Conservation (phyloP, 768 basidiomycete genomes). For the Rhizopogon vinicolor region DNA sequence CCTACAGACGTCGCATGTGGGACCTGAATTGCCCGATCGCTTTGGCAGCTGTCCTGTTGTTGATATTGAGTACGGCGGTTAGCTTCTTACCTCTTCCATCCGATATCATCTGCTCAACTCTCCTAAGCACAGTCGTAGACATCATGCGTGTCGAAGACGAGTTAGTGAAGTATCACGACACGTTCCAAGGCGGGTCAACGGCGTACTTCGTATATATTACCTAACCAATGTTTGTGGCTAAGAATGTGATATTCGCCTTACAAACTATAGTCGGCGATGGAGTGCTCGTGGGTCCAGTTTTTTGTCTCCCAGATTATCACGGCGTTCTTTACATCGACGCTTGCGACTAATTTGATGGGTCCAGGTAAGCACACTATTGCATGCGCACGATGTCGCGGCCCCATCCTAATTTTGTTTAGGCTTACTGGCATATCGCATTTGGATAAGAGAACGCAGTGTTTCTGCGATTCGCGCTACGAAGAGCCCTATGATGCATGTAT, state of each 20-base stretch:
- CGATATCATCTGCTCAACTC: too few relatives aligned
- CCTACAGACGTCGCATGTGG: neutral
- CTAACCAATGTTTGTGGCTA: constrained; percentile 17
- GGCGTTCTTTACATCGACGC: too few relatives aligned
- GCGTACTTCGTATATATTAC: constrained; percentile 16
- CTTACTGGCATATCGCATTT: constrained; percentile 1
- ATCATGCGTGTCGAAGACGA: constrained; percentile 13
- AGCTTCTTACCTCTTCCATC: neutral
- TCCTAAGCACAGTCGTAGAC: constrained; percentile 9
- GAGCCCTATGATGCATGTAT: too few relatives aligned
- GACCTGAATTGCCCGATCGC: neutral
- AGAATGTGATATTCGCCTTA: constrained; percentile 13
- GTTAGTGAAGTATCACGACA: constrained; percentile 14
- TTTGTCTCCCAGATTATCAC: too few relatives aligned
- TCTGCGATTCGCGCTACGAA: too few relatives aligned
- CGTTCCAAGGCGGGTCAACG: constrained; percentile 15
- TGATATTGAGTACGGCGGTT: neutral
- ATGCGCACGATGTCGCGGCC: neutral
- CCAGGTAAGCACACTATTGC: too few relatives aligned
- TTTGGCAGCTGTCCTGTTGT: neutral
- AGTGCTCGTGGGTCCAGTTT: neutral
- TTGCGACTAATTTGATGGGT: too few relatives aligned
- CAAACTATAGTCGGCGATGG: constrained; percentile 7
- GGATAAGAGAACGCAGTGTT: neutral
- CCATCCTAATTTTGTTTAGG: neutral